Evolutionary conservation across 1,139 yeast genomes (phyloP).

Genomic region (Geotrichum cucujoidarum): DNA sequence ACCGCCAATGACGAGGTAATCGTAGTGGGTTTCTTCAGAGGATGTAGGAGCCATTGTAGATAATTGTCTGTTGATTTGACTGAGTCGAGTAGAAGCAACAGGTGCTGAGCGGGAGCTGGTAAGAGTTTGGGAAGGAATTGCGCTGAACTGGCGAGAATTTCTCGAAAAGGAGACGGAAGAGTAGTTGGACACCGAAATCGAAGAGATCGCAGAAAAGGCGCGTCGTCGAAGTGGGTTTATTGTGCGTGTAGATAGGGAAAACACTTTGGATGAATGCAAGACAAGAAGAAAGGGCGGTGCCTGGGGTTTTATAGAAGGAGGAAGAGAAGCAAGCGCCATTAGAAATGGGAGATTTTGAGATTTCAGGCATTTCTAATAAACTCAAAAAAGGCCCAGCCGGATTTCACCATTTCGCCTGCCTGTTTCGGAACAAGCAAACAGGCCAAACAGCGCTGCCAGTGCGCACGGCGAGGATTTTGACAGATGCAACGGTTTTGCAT

Average conservation of each 20-base stretch:
- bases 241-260: constrained; percentile 7
- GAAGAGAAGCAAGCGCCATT: background rate
- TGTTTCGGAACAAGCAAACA: too few relatives aligned
- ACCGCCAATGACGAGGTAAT: constrained; percentile 94
- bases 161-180: background rate
- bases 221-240: constrained; percentile 10
- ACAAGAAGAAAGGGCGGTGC: background rate
- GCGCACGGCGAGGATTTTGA: too few relatives aligned
- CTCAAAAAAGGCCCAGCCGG: too few relatives aligned
- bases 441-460: too few relatives aligned
- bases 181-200: background rate
- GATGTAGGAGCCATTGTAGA: constrained; percentile 48
- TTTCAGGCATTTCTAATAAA: too few relatives aligned
- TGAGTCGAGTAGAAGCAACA: constrained; percentile 5
- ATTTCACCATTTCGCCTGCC: too few relatives aligned
- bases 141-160: background rate
- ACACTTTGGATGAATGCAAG: constrained; percentile 9
- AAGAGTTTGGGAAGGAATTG: background rate
- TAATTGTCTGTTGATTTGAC: constrained; percentile 2
- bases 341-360: too few relatives aligned
- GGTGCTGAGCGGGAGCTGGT: background rate
- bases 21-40: constrained; percentile 55
- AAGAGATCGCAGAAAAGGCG: background rate
- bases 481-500: too few relatives aligned
- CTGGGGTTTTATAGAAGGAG: background rate